Percentiles rank a stretch among this genome's conserved stretches.
phyloP scores from a whole-genome alignment of 202 grass and related monocot genomes.

The Bolboschoenoplectus hybrid region DNA sequence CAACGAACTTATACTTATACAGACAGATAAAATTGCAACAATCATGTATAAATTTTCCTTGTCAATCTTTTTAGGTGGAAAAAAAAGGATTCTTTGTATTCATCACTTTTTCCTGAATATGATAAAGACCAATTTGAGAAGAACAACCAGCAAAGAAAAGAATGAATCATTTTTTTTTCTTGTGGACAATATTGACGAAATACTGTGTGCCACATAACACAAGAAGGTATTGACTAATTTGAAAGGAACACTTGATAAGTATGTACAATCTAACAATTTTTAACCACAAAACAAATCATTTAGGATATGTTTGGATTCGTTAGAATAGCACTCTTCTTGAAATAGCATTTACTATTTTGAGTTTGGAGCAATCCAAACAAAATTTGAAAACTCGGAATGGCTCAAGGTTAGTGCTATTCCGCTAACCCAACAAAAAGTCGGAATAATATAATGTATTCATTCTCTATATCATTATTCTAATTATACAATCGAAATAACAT shows the following conservation, averaged over 20 bases:
- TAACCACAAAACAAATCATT: neutral
- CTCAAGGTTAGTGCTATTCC: no score
- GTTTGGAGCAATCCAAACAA: no score
- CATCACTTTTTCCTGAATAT: neutral
- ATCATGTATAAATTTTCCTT: neutral
- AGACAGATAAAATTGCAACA: no score
- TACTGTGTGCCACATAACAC: neutral
- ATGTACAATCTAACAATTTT: neutral
- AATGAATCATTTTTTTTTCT: neutral
- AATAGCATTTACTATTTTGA: no score
- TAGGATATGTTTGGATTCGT: neutral
- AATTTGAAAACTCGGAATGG: no score
- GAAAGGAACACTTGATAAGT: neutral
- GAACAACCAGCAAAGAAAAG: neutral
- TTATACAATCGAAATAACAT: no score
- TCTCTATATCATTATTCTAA: no score
- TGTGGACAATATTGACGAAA: neutral
- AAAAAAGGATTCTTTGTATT: neutral
- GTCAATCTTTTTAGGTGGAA: neutral
- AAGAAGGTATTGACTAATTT: neutral
- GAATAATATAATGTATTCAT: no score
- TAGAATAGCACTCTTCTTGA: no score
- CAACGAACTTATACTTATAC: neutral
- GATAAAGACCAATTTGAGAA: slow-evolving; percentile 23
- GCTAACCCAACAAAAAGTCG: no score